Evolutionary conservation across 768 basidiomycete species (phyloP).

Genomic region (Tubosaeta brunneosetosa): DNA sequence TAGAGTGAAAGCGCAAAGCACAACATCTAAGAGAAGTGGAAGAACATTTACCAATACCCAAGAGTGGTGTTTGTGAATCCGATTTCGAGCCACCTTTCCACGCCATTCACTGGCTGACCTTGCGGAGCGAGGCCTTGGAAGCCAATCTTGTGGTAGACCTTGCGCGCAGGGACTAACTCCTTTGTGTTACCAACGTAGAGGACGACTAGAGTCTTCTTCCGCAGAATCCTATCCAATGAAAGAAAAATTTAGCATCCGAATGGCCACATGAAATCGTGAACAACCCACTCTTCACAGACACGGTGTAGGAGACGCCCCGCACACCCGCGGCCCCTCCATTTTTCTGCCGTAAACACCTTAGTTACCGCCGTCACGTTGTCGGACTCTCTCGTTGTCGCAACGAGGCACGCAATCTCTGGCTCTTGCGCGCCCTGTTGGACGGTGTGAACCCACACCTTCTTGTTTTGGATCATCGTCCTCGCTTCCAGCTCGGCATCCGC

Average conservation of each 20-base stretch:
- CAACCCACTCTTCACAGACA: slow-evolving; percentile 49
- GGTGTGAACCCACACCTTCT: slow-evolving; percentile 58
- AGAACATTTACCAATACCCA: slow-evolving; percentile 14
- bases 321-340: slow-evolving; percentile 47
- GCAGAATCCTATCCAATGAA: slow-evolving; percentile 25
- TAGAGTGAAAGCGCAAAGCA: neutral
- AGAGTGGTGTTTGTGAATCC: slow-evolving; percentile 13
- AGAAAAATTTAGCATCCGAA: slow-evolving; percentile 2
- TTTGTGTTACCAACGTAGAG: slow-evolving; percentile 54
- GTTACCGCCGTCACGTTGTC: slow-evolving; percentile 55
- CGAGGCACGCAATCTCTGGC: slow-evolving; percentile 56
- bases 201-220: slow-evolving; percentile 26
- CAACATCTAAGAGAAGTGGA: neutral
- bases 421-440: slow-evolving; percentile 22
- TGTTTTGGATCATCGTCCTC: slow-evolving; percentile 37
- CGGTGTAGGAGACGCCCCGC: slow-evolving; percentile 56
- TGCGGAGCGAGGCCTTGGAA: slow-evolving; percentile 18
- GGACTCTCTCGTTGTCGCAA: slow-evolving; percentile 62
- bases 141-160: slow-evolving; percentile 18
- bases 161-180: slow-evolving; percentile 16
- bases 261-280: neutral
- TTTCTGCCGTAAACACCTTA: slow-evolving; percentile 59
- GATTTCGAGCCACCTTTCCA: slow-evolving; percentile 18
- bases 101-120: slow-evolving; percentile 6
- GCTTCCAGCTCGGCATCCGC: slow-evolving; percentile 50